These are phyloP conservation scores for Neonectria coccinea DNA, from an alignment of 2,329 filamentous ascomycete genomes.

Conservation along the genomic window DNA sequence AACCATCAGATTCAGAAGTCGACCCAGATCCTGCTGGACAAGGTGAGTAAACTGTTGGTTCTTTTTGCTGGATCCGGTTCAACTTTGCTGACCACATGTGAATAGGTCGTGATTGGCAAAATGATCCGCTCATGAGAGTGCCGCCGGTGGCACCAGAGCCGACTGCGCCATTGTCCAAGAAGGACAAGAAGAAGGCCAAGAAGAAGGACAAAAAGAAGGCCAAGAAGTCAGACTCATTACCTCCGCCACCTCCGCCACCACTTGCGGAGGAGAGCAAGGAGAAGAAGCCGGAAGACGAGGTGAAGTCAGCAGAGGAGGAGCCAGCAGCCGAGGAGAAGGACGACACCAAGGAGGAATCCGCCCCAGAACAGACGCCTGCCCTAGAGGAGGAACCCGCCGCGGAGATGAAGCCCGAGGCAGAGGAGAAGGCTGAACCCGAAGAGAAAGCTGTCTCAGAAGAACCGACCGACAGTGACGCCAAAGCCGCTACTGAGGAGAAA, in stretches of 20 bases:
- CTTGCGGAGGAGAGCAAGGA: constrained; percentile 28
- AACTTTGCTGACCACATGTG: constrained; percentile 1
- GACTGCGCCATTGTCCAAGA: constrained; percentile 32
- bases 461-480: constrained; percentile 6
- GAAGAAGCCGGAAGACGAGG: constrained; percentile 35
- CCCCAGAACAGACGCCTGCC: neutral
- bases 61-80: neutral
- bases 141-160: constrained; percentile 20
- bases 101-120: constrained; percentile 7
- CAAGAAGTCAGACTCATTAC: constrained; percentile 16
- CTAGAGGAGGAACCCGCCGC: neutral
- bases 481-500: constrained; percentile 9
- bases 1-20: constrained; percentile 55
- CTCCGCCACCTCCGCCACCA: constrained; percentile 20
- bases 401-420: constrained; percentile 16
- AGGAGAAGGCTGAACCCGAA: constrained; percentile 15
- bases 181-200: constrained; percentile 38
- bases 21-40: constrained; percentile 45
- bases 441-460: constrained; percentile 11
- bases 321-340: constrained; percentile 20
- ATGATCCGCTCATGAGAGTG: constrained; percentile 28
- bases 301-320: constrained; percentile 27
- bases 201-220: constrained; percentile 30
- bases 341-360: constrained; percentile 7
- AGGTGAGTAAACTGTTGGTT: constrained; percentile 31